Evolutionary conservation across 1,284 basidiomycete genomes (phyloP).

Genomic region (Ceraceosorus guamensis): DNA sequence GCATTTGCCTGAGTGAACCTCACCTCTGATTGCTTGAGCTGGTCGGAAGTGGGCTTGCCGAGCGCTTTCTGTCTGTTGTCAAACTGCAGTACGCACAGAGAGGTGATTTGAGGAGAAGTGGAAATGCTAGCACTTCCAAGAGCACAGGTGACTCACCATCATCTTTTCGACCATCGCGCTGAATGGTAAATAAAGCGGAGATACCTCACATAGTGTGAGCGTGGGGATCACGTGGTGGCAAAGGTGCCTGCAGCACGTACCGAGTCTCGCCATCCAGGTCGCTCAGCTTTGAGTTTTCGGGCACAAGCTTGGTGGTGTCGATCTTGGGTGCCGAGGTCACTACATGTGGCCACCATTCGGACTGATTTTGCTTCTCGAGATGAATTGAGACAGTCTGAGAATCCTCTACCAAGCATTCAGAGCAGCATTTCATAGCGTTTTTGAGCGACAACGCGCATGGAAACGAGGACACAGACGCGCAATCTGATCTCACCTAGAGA

Average conservation of each 20-base stretch:
- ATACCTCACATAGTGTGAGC: not conserved
- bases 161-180: conserved; percentile 99
- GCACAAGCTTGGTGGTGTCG: conserved; percentile 92
- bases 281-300: conserved; percentile 88
- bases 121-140: not conserved
- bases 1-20: not conserved
- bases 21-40: conserved; percentile 36
- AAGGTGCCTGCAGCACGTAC: conserved; percentile 49
- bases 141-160: conserved; percentile 68
- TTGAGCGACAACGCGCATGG: no score
- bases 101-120: not conserved
- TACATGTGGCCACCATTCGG: conserved; percentile 97
- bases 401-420: conserved; percentile 59
- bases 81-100: conserved; percentile 56
- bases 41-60: conserved; percentile 63
- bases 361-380: conserved; percentile 76
- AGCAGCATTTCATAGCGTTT: not conserved
- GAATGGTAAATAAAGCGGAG: not conserved
- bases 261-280: conserved; percentile 90
- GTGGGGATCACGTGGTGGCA: not conserved
- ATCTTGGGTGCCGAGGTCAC: conserved; percentile 91
- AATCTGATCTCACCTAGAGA: conserved; percentile 61
- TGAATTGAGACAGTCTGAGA: conserved; percentile 66
- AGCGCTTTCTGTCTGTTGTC: conserved; percentile 98
- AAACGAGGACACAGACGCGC: not conserved